Percentiles rank a stretch among this genome's conserved stretches.
Evolutionary conservation across 768 basidiomycete genomes (phyloP).

Genomic region (Gyrodon lividus): DNA sequence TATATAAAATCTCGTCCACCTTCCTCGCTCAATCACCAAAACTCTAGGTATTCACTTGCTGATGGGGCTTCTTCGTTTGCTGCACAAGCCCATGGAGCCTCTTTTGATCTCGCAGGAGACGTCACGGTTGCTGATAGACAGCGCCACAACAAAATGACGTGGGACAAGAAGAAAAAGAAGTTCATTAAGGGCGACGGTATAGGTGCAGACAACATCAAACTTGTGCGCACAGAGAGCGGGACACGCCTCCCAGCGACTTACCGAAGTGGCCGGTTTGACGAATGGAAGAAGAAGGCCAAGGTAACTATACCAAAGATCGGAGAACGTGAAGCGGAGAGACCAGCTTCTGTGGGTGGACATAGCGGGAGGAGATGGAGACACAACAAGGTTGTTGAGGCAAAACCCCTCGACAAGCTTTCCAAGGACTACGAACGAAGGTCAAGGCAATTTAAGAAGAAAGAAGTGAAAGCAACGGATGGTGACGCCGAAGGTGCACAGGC

Average conservation of each 20-base stretch:
- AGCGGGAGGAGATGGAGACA: conserved; percentile 73
- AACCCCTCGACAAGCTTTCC: conserved; percentile 74
- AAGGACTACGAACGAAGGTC: conserved; percentile 74
- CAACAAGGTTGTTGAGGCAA: conserved; percentile 58
- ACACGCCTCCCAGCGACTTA: conserved; percentile 88
- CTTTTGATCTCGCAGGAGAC: conserved; percentile 83
- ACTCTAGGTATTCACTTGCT: conserved; percentile 75
- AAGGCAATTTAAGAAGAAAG: conserved; percentile 60
- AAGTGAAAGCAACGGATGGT: conserved; percentile 30
- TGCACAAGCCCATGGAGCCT: conserved; percentile 74
- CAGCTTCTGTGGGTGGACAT: conserved; percentile 25
- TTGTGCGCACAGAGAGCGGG: conserved; percentile 92
- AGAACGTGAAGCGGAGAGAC: conserved; percentile 61
- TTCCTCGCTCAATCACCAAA: neutral
- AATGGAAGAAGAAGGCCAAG: conserved; percentile 85
- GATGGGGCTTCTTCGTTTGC: conserved; percentile 87
- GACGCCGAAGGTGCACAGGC: conserved; percentile 25
- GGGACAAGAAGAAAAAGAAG: conserved; percentile 97
- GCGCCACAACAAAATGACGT: conserved; percentile 61
- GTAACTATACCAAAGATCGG: conserved; percentile 78
- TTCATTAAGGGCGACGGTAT: conserved; percentile 83
- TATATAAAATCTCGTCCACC: neutral
- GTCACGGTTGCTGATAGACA: conserved; percentile 56
- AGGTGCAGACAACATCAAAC: conserved; percentile 91
- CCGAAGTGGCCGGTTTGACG: conserved; percentile 90